phyloP scores from a whole-genome alignment of 83 land plant genomes.

The Diphasiastrum complanatum region DNA sequence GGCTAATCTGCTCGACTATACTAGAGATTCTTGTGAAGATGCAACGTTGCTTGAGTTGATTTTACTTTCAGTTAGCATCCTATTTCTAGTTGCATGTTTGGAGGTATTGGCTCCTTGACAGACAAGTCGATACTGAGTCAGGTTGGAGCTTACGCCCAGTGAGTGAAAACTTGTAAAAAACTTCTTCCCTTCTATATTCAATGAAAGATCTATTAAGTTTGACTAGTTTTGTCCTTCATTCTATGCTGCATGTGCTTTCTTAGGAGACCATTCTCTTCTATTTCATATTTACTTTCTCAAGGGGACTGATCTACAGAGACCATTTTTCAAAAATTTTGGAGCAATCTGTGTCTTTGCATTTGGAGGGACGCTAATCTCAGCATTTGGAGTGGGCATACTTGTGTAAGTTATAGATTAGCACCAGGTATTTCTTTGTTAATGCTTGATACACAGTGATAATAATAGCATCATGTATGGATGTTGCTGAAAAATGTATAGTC shows the following conservation, averaged over 20 bases:
- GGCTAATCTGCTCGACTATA: background rate
- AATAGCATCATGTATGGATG: too few relatives aligned
- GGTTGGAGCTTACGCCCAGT: slow-evolving; percentile 31
- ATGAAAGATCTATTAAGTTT: too few relatives aligned
- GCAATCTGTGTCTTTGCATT: slow-evolving; percentile 39
- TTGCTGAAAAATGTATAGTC: too few relatives aligned
- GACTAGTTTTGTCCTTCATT: background rate
- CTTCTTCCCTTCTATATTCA: background rate
- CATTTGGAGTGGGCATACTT: slow-evolving; percentile 30
- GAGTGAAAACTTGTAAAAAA: background rate
- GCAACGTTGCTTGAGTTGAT: background rate
- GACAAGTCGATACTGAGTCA: slow-evolving; percentile 19
- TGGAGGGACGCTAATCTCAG: slow-evolving; percentile 25
- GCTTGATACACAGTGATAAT: too few relatives aligned
- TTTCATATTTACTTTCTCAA: background rate
- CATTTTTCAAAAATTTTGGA: slow-evolving; percentile 34
- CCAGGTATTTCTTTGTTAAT: background rate
- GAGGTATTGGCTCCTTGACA: background rate
- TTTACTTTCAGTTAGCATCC: background rate
- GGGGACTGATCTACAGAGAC: slow-evolving; percentile 18
- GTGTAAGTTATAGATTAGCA: slow-evolving; percentile 17
- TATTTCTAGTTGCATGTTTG: background rate
- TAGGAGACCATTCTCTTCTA: background rate
- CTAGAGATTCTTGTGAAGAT: background rate
- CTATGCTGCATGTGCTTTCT: background rate